These are phyloP conservation scores for Tuber melanosporum DNA, from an alignment of 495 filamentous ascomycete species.

Conservation along the genomic window DNA sequence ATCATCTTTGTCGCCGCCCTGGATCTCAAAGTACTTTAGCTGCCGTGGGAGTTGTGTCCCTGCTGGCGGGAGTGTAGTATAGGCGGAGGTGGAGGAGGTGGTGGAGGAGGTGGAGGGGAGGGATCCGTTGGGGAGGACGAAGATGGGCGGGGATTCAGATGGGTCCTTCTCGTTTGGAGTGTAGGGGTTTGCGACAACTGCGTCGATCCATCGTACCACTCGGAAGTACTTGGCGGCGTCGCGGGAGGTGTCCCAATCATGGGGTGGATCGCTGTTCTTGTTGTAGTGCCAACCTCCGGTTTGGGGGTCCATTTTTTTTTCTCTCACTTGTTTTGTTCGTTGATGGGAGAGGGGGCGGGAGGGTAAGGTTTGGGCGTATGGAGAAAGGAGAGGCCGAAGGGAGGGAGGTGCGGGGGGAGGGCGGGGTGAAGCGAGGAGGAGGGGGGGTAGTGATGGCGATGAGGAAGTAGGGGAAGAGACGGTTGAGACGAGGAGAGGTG, in stretches of 20 bases:
- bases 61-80: background rate
- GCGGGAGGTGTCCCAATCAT: slow-evolving; percentile 25
- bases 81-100: background rate
- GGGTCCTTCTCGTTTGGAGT: background rate
- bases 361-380: background rate
- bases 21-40: background rate
- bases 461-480: background rate
- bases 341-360: background rate
- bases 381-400: background rate
- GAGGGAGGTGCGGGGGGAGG: background rate
- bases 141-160: background rate
- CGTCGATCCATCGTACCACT: slow-evolving; percentile 24
- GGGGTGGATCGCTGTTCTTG: slow-evolving; percentile 26
- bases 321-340: background rate
- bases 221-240: slow-evolving; percentile 28
- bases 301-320: slow-evolving; percentile 16
- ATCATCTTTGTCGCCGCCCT: background rate
- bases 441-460: background rate
- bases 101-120: background rate
- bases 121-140: background rate
- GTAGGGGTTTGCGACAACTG: background rate
- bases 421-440: background rate
- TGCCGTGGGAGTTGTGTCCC: background rate
- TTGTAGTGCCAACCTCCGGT: slow-evolving; percentile 31
- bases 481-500: background rate